phyloP scores from a whole-genome alignment of 345 rosid species.

The Arabis hirsuta region DNA sequence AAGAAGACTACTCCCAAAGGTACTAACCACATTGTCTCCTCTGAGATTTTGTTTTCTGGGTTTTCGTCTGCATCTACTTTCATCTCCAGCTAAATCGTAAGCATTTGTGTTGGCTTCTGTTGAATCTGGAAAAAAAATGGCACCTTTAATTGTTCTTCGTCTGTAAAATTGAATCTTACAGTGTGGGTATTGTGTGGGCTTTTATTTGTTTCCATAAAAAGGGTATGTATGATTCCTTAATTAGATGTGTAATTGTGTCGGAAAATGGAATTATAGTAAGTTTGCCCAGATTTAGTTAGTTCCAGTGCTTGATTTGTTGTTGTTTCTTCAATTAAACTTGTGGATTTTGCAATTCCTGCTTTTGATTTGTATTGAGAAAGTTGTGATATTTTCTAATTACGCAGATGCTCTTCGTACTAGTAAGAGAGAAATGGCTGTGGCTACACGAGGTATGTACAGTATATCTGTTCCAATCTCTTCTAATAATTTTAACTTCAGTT shows the following conservation, averaged over 20 bases:
- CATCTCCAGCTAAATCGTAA: background rate
- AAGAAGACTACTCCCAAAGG: slow-evolving; percentile 95
- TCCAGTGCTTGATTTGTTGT: background rate
- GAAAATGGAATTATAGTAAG: background rate
- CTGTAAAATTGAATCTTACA: slow-evolving; percentile 13
- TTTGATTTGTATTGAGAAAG: slow-evolving; percentile 9
- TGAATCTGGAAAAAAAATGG: background rate
- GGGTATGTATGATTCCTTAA: background rate
- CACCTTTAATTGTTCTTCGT: background rate
- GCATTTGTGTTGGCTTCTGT: background rate
- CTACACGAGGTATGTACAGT: slow-evolving; percentile 71
- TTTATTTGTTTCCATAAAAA: background rate
- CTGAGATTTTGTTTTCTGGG: background rate
- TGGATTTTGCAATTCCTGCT: background rate
- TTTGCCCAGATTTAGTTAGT: background rate
- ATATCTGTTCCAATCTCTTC: background rate
- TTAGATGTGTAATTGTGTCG: slow-evolving; percentile 23
- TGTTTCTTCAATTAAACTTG: background rate
- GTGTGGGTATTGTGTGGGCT: background rate
- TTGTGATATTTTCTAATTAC: background rate
- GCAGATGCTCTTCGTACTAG: slow-evolving; percentile 82
- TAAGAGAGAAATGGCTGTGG: slow-evolving; percentile 94
- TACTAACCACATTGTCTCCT: slow-evolving; percentile 13
- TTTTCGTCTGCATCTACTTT: background rate
- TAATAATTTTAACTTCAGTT: background rate